Percentiles rank a stretch among this genome's conserved stretches.
phyloP scores from a whole-genome alignment of 192 early-diverging fungal genomes.

The Umbelopsis isabellina region DNA sequence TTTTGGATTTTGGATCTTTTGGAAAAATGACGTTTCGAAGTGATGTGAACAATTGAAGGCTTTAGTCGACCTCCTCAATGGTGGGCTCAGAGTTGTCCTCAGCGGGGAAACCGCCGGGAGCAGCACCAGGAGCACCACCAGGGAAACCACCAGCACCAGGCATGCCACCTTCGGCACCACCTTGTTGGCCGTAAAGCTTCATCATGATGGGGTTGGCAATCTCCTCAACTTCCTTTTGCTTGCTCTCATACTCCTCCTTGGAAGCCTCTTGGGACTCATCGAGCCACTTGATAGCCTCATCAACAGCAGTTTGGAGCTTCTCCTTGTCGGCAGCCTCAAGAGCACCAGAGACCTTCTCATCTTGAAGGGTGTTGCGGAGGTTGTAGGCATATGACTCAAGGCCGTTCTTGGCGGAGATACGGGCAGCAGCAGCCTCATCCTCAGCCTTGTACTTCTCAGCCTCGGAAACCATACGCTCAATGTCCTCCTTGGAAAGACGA shows the following conservation, averaged over 20 bases:
- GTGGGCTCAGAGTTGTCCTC: conserved; percentile 59
- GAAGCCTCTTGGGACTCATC: conserved; percentile 92
- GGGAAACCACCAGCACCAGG: conserved; percentile 56
- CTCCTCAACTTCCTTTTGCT: conserved; percentile 94
- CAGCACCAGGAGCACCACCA: conserved; percentile 55
- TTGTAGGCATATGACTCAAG: conserved; percentile 98
- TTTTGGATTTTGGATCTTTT: too few species aligned
- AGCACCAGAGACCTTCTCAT: conserved; percentile 77
- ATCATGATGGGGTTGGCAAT: conserved; percentile 97
- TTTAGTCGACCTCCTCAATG: conserved; percentile 81
- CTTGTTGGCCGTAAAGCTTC: conserved; percentile 92
- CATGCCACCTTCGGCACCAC: conserved; percentile 82
- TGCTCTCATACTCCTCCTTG: conserved; percentile 96
- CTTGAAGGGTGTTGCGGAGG: conserved; percentile 87
- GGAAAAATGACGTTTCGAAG: too few species aligned
- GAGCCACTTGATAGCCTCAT: conserved; percentile 95
- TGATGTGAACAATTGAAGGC: too few species aligned
- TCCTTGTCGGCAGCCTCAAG: conserved; percentile 87
- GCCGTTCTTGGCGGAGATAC: conserved; percentile 91
- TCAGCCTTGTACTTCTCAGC: conserved; percentile 89
- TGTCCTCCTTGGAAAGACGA: conserved; percentile 96
- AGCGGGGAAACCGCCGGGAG: conserved; percentile 78
- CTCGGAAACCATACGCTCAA: conserved; percentile 94
- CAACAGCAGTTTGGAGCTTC: conserved; percentile 80
- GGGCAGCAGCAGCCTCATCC: conserved; percentile 84